phyloP scores from a whole-genome alignment of 257 asterid genomes.

The Haberlea rhodopensis region DNA sequence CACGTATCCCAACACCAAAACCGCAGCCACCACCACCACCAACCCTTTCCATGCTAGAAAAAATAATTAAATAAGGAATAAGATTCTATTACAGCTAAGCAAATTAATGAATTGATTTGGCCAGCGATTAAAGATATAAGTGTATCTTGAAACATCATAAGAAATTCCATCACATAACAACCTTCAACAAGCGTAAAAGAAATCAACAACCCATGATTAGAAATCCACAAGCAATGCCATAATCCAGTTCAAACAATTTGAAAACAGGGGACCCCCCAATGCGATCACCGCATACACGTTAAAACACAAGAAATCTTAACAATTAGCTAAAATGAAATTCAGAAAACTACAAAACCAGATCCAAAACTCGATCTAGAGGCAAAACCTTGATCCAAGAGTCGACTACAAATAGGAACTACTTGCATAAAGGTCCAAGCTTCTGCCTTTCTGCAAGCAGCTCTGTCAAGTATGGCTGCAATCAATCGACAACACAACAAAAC shows the following conservation, averaged over 20 bases:
- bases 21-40: constrained; percentile 2
- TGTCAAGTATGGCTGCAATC: constrained; percentile 63
- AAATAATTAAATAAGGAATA: too few species aligned
- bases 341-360: constrained; percentile 31
- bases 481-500: constrained; percentile 23
- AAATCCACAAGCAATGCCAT: neutral
- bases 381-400: constrained; percentile 81
- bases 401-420: constrained; percentile 73
- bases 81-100: neutral
- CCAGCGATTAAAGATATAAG: neutral
- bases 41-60: constrained; percentile 14
- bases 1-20: neutral
- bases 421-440: constrained; percentile 74
- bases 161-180: constrained; percentile 16
- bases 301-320: constrained; percentile 13
- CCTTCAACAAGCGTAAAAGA: neutral
- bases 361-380: constrained; percentile 31
- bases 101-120: neutral
- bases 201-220: neutral
- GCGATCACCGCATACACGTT: neutral
- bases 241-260: neutral
- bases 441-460: constrained; percentile 80
- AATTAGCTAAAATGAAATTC: constrained; percentile 18
- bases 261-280: neutral
- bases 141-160: constrained; percentile 20